Percentiles rank a stretch among this genome's conserved stretches.
Evolutionary conservation across 768 basidiomycete species (phyloP).

Genomic region (Lactarius indigo): DNA sequence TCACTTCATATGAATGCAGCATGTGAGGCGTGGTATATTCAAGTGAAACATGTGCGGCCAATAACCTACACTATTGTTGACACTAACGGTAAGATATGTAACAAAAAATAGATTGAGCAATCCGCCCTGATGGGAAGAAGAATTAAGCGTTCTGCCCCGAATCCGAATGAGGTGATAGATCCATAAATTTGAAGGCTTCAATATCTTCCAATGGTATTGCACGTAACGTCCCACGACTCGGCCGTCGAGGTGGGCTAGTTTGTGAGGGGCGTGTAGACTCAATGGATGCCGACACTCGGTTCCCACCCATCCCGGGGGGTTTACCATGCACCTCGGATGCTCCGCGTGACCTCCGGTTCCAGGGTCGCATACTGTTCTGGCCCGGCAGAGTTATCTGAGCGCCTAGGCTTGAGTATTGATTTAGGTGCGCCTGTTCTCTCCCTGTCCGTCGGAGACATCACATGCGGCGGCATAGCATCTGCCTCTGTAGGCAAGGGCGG

Average conservation of each 20-base stretch:
- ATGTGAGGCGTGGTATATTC: background rate
- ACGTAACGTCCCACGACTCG: constrained; percentile 31
- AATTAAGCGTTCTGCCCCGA: constrained; percentile 26
- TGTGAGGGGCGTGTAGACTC: constrained; percentile 16
- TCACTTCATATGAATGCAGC: no score
- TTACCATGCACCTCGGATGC: constrained; percentile 12
- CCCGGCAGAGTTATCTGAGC: constrained; percentile 60
- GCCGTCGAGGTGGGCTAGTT: constrained; percentile 28
- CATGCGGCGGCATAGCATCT: constrained; percentile 24
- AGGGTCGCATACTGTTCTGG: constrained; percentile 37
- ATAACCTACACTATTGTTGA: constrained; percentile 1
- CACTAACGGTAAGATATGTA: background rate
- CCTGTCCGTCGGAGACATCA: constrained; percentile 35
- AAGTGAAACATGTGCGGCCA: background rate
- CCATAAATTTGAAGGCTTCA: constrained; percentile 58
- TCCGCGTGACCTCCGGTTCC: constrained; percentile 9
- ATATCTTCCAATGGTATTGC: constrained; percentile 35
- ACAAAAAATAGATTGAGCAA: background rate
- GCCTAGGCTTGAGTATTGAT: constrained; percentile 70
- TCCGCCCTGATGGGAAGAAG: background rate
- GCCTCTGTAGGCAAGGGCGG: constrained; percentile 26
- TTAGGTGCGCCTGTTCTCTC: constrained; percentile 53
- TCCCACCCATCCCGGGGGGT: constrained; percentile 3
- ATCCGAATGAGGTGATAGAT: constrained; percentile 37
- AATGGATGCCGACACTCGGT: constrained; percentile 13